Conservation (phyloP, 2,329 filamentous ascomycete genomes). For the Dothideomycetes sp. region DNA sequence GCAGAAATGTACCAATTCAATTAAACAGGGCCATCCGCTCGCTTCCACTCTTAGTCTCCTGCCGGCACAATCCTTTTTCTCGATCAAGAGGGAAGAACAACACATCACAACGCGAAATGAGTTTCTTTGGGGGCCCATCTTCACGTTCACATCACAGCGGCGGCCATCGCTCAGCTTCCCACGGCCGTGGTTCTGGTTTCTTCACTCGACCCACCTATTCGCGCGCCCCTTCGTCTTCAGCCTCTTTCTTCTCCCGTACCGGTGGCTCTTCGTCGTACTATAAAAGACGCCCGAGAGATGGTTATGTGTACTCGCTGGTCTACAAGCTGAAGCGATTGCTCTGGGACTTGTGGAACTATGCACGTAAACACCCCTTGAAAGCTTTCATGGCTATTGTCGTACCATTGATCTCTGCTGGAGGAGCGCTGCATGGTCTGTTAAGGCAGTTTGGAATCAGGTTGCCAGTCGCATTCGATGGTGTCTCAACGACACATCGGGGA, state of each 20-base stretch:
- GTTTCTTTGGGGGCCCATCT: slow-evolving; percentile 11
- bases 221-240: slow-evolving; percentile 7
- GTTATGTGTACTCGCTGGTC: slow-evolving; percentile 66
- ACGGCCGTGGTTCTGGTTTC: background rate
- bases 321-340: slow-evolving; percentile 70
- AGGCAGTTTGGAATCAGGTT: slow-evolving; percentile 68
- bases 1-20: too few species aligned
- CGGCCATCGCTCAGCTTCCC: slow-evolving; percentile 5
- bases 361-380: slow-evolving; percentile 74
- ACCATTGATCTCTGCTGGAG: slow-evolving; percentile 70
- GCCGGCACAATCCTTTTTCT: too few species aligned
- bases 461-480: slow-evolving; percentile 25
- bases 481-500: slow-evolving; percentile 19
- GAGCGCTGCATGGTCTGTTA: slow-evolving; percentile 68
- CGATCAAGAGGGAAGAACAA: too few species aligned
- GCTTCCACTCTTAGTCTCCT: too few species aligned
- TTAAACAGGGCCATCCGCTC: too few species aligned
- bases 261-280: slow-evolving; percentile 57
- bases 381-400: slow-evolving; percentile 83
- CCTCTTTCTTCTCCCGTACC: slow-evolving; percentile 14
- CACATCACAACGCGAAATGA: too few species aligned
- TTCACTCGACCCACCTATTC: slow-evolving; percentile 4
- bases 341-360: slow-evolving; percentile 71
- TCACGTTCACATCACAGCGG: background rate
- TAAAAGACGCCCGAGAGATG: slow-evolving; percentile 65